Base-by-base conservation (phyloP, 345 rosid genomes). In the Cardamine chenopodiifolia region DNA sequence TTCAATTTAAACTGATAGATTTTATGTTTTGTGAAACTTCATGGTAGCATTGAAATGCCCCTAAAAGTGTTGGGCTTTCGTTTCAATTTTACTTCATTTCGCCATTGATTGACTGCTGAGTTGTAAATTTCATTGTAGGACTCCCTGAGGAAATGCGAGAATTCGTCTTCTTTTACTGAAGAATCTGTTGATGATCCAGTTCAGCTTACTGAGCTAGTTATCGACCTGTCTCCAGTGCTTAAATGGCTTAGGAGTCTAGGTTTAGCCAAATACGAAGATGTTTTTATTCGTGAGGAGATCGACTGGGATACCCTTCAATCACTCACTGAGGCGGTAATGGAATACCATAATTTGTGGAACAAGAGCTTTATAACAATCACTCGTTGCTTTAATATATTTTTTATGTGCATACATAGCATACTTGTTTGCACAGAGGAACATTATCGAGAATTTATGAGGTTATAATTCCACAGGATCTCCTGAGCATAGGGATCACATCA, bases 261-360 rank as follows among this genome's bases (percentile, higher is more conserved):
- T 63, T 81, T 93, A 60, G 83, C 81, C 58, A 88, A 83, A 74
- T 93, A 88, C 29, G 94, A 85, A 78, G 86, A 84, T 40, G 82
- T 71, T 70, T 93, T 93, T 81, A 76, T 80, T 7, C 81, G 83
- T 14, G 98, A 93, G 84, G 98, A 93, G 84, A 86, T 93, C 32
- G 96, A 91, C 55, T 91, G 96, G 98, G 93, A 93, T 69, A 83
- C 90, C 15, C 82, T 93, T 62, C 83, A 76, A 55, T 86, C 97
- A 84, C 79, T 93, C 71, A 86, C 93, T 1, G 97, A 89, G 79
- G 98, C 91, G 96, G 97, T 93, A 76, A 60, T 70, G 23, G 39
- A 52, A 49, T 26, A 14, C 13, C 7, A 54, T 29, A 0, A 6
- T 0, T 47, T 8, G 2, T 60, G 12, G 7, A 28, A 35, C 45